Base-by-base conservation (phyloP, 1,284 basidiomycete species). In the Papiliotrema fonsecae region DNA sequence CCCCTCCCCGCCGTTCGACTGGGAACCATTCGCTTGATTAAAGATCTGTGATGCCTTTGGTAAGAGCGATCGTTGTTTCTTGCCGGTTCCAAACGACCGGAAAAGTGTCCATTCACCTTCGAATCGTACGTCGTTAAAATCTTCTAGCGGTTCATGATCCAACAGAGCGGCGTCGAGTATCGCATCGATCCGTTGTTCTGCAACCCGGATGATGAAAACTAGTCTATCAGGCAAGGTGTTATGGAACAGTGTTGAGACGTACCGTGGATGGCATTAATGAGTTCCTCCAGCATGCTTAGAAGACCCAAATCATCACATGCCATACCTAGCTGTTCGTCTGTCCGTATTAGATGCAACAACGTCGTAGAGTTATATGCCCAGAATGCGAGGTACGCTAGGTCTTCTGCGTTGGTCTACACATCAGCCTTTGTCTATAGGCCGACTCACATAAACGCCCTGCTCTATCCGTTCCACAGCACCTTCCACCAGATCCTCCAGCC, bases 41-140 rank as follows among this genome's bases (percentile, higher is more conserved):
- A 73, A 56, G 57, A 71, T 58, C 30, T 57, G 58, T 50, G 37
- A 70, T 57, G 57, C 76, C 73, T 50, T 70, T 16, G 74, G 64
- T 56, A 41, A 70, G 52, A 46, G 75, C 74, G 50, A 51, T 24
- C 56, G 71, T 69, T 83, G 86, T 76, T 86, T 90, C 54, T 79
- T 80, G 31, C 78, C 75, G n/a, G n/a, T n/a, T 4, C 80, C 81
- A 55, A 94, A 70, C 21, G 76, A 82, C 30, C 88, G 82, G 43
- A 96, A 79, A 60, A 96, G 86, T 0, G 86, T 86, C 92, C 94
- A 97, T 57, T 97, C 94, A 9, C 89, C 91, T 72, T 97, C 91
- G 64, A 97, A 98, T 50, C 91, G 85, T 21, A 97, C 78, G 32
- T 83, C 81, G 41, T 88, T 86, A 54, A 90, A 84, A 9, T 83